A percentile compares a stretch with the other conserved stretches of the same genome.
These are phyloP conservation scores for Gymnopus androsaceus DNA, from an alignment of 1,284 basidiomycete species.

Conservation along the genomic window DNA sequence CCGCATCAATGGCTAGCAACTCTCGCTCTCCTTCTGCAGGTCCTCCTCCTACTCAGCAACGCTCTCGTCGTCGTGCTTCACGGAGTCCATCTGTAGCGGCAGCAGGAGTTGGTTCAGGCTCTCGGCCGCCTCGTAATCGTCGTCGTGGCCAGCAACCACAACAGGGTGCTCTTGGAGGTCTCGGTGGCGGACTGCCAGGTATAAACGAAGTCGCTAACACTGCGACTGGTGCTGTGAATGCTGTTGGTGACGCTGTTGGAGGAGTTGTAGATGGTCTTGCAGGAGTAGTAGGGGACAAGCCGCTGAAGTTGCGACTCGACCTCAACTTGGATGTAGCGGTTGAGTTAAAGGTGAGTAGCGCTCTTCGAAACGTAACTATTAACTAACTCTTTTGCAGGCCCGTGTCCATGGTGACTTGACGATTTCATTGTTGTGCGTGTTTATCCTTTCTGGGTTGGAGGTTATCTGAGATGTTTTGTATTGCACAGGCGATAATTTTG, in stretches of 20 bases:
- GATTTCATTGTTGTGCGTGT: constrained; percentile 29
- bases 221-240: constrained; percentile 19
- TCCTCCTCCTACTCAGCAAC: constrained; percentile 6
- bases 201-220: constrained; percentile 22
- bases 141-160: constrained; percentile 15
- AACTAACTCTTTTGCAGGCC: no score
- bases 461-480: no score
- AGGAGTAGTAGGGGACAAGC: constrained; percentile 21
- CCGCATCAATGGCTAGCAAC: not conserved
- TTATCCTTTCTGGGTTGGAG: not conserved
- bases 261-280: constrained; percentile 17
- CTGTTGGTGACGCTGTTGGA: constrained; percentile 19
- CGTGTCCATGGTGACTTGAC: constrained; percentile 31
- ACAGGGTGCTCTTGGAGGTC: not conserved
- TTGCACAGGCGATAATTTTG: no score
- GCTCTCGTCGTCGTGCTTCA: constrained; percentile 1
- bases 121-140: constrained; percentile 15
- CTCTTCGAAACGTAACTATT: no score
- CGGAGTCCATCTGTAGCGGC: constrained; percentile 2
- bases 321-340: constrained; percentile 31
- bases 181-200: constrained; percentile 18
- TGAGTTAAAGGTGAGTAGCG: no score
- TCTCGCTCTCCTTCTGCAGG: constrained; percentile 10
- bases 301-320: constrained; percentile 29
- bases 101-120: not conserved